phyloP scores from a whole-genome alignment of 1,284 basidiomycete genomes.

The Papiliotrema nemorosa region DNA sequence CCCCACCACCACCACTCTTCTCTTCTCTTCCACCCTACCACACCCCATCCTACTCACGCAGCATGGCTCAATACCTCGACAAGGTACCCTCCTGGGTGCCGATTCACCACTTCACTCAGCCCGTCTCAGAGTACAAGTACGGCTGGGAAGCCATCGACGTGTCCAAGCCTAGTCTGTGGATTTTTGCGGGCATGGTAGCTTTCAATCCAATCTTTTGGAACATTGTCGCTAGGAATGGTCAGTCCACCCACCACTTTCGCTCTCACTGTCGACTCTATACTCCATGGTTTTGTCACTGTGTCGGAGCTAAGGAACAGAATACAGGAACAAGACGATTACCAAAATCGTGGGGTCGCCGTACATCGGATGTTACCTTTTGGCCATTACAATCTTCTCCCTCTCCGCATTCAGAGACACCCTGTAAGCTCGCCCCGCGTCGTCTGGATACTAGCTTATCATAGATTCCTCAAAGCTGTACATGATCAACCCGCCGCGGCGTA shows the following conservation, averaged over 20 bases:
- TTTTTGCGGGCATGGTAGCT: constrained; percentile 63
- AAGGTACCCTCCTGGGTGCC: constrained; percentile 29
- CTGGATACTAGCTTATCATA: constrained; percentile 12
- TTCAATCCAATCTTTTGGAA: constrained; percentile 98
- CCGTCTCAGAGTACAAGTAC: constrained; percentile 27
- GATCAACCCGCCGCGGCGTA: constrained; percentile 42
- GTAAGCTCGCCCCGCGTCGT: constrained; percentile 50
- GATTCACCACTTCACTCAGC: constrained; percentile 22
- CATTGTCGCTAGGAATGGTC: constrained; percentile 87
- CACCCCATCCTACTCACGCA: not conserved
- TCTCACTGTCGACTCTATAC: not conserved
- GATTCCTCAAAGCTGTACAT: constrained; percentile 35
- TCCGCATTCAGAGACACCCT: constrained; percentile 81
- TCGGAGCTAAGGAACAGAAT: constrained; percentile 57
- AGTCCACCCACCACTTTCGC: constrained; percentile 33
- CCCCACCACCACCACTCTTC: not conserved
- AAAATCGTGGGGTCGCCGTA: constrained; percentile 69
- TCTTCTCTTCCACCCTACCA: not conserved
- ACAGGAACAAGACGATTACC: constrained; percentile 80
- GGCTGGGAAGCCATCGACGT: constrained; percentile 52
- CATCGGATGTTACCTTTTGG: constrained; percentile 83
- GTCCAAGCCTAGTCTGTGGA: constrained; percentile 62
- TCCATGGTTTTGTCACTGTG: too few species aligned
- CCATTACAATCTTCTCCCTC: constrained; percentile 81
- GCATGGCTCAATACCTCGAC: constrained; percentile 11